Conservation (phyloP, 257 asterid species). For the Scutellaria barbata region DNA sequence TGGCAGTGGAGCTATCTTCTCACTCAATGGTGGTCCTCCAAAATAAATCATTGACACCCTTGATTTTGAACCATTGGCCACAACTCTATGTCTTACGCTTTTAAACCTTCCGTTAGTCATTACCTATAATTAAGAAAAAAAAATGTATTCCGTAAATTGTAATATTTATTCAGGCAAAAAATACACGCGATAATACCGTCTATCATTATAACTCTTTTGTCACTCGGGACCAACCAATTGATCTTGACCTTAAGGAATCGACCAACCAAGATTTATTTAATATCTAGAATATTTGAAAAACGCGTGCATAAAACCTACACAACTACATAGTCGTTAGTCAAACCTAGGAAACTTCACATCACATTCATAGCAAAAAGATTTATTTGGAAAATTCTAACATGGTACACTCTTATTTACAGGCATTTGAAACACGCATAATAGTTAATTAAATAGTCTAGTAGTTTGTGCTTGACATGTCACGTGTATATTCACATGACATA, state of each 20-base stretch:
- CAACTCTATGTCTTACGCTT: constrained; percentile 62
- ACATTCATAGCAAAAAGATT: constrained; percentile 9
- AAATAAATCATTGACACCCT: constrained; percentile 73
- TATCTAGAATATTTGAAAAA: neutral
- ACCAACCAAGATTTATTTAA: no score
- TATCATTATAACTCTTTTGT: no score
- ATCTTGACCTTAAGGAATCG: no score
- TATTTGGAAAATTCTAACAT: constrained; percentile 4
- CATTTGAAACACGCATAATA: constrained; percentile 1
- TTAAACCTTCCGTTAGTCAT: constrained; percentile 71
- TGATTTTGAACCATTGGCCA: constrained; percentile 53
- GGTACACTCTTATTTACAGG: neutral
- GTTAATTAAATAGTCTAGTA: neutral
- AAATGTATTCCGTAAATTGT: neutral
- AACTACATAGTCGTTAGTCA: constrained; percentile 9
- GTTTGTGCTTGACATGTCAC: neutral
- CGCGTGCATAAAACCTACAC: constrained; percentile 22
- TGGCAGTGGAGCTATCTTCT: constrained; percentile 66
- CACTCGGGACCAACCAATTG: no score
- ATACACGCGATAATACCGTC: no score
- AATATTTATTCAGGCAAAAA: no score
- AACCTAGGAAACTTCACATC: constrained; percentile 33
- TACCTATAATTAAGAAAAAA: constrained; percentile 41
- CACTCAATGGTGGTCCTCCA: constrained; percentile 73
- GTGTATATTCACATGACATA: neutral